phyloP scores from a whole-genome alignment of 257 asterid genomes.

The Penstemon davidsonii region DNA sequence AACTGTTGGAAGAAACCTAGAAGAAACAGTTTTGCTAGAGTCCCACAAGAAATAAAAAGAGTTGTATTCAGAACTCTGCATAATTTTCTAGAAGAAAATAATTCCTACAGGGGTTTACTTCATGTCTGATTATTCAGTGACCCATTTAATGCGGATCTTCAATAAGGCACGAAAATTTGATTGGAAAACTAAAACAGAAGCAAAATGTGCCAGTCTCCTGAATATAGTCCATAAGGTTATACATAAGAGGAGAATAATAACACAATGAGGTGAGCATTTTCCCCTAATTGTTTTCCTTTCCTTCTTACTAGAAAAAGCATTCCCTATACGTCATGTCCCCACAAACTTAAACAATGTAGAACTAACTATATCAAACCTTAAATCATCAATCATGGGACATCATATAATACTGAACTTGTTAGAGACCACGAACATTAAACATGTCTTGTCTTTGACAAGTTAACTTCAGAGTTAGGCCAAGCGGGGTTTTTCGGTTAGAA shows the following conservation, averaged over 20 bases:
- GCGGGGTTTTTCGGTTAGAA: too few relatives aligned
- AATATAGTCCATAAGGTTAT: not conserved
- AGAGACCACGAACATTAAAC: too few relatives aligned
- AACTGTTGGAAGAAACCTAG: not conserved
- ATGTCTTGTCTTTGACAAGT: too few relatives aligned
- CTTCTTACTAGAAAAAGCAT: not conserved
- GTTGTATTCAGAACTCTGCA: not conserved
- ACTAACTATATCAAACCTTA: too few relatives aligned
- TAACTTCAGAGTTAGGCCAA: too few relatives aligned
- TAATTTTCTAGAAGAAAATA: not conserved
- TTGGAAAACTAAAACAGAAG: not conserved
- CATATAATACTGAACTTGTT: too few relatives aligned
- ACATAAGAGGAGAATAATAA: not conserved
- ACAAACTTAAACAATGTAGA: too few relatives aligned
- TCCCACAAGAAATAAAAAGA: not conserved
- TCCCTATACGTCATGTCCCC: not conserved
- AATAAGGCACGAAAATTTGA: not conserved
- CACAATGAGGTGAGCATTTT: not conserved
- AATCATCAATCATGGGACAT: too few relatives aligned
- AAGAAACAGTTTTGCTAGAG: not conserved
- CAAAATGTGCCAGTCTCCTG: not conserved
- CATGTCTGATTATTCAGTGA: not conserved
- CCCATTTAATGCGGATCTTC: not conserved
- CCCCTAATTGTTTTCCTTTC: not conserved
- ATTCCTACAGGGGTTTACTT: not conserved